A percentile compares a stretch with the other conserved stretches of the same genome.
Evolutionary conservation across 306 rosid genomes (phyloP).

Genomic region (Lathyrus oleraceus): DNA sequence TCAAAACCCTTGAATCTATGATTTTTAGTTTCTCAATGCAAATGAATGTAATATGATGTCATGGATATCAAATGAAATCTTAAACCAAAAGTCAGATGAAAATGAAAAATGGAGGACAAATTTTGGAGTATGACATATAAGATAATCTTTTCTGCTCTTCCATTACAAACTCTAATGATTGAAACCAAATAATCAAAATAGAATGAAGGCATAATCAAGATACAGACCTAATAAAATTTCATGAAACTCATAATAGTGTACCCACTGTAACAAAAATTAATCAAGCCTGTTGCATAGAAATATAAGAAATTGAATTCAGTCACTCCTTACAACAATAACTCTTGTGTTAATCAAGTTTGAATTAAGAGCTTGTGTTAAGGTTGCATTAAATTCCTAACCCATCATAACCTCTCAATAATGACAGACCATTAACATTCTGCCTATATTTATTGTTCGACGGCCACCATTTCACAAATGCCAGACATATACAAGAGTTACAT

Average conservation of each 20-base stretch:
- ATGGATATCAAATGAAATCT: no score
- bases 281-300: not conserved
- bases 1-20: no score
- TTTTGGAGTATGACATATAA: no score
- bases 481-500: not conserved
- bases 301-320: not conserved
- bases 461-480: constrained; percentile 12
- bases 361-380: constrained; percentile 6
- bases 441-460: constrained; percentile 1
- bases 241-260: not conserved
- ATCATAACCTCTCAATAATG: constrained; percentile 1
- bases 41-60: no score
- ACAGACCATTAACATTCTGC: constrained; percentile 1
- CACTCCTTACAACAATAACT: constrained; percentile 8
- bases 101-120: no score
- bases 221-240: not conserved
- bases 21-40: no score
- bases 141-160: not conserved
- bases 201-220: constrained; percentile 18
- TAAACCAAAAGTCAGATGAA: no score
- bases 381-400: not conserved
- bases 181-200: constrained; percentile 8
- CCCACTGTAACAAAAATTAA: constrained; percentile 7
- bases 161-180: constrained; percentile 5
- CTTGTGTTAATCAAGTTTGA: constrained; percentile 16